Conservation (phyloP, 2,329 filamentous ascomycete species). For the Diaporthe caulivora region DNA sequence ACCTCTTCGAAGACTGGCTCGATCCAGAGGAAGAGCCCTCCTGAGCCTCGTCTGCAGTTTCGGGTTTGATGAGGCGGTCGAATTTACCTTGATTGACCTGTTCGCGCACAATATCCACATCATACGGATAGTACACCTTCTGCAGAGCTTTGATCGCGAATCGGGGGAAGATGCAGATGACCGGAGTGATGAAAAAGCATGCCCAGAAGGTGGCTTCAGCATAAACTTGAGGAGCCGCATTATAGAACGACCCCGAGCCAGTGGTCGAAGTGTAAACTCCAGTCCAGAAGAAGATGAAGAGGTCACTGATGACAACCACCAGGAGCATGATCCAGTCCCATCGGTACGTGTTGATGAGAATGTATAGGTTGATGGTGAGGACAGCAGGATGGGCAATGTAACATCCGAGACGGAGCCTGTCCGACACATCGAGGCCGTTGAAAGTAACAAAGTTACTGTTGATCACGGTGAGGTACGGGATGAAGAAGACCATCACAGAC, state of each 20-base stretch:
- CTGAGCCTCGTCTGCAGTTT: constrained; percentile 53
- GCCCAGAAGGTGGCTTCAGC: constrained; percentile 89
- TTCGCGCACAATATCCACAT: constrained; percentile 96
- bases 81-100: constrained; percentile 88
- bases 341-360: constrained; percentile 94
- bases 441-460: constrained; percentile 76
- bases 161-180: constrained; percentile 87
- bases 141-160: constrained; percentile 89
- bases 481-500: constrained; percentile 92
- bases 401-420: constrained; percentile 86
- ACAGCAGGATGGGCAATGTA: constrained; percentile 89
- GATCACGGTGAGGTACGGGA: constrained; percentile 85
- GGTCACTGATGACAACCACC: constrained; percentile 82
- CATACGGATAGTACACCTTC: constrained; percentile 93
- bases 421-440: constrained; percentile 81
- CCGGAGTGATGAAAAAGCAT: constrained; percentile 80
- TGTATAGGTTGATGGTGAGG: constrained; percentile 91
- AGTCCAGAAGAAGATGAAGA: constrained; percentile 96
- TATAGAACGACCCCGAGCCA: constrained; percentile 73
- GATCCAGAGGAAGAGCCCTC: constrained; percentile 64
- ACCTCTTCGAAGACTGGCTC: constrained; percentile 67
- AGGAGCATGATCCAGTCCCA: constrained; percentile 98
- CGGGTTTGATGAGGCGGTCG: constrained; percentile 69
- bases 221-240: constrained; percentile 83
- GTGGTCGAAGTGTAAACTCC: constrained; percentile 78